These are phyloP conservation scores for Cryphonectria japonica DNA, from an alignment of 2,329 filamentous ascomycete species.

Conservation along the genomic window DNA sequence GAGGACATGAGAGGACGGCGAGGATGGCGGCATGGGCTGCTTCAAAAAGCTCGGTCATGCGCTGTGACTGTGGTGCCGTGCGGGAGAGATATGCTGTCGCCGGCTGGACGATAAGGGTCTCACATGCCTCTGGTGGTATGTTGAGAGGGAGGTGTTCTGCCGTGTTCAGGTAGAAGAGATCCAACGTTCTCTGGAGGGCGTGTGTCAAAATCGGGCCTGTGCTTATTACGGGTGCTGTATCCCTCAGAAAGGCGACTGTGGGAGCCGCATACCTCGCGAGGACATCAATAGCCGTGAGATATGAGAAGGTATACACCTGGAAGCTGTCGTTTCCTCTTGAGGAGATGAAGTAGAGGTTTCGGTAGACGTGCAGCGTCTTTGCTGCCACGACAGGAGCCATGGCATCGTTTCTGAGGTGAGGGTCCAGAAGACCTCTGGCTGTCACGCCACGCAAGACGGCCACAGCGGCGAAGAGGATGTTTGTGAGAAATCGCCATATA, in stretches of 20 bases:
- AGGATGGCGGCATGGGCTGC: conserved; percentile 83
- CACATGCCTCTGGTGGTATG: conserved; percentile 68
- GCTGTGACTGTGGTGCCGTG: conserved; percentile 47
- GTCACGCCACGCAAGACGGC: conserved; percentile 76
- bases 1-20: conserved; percentile 77
- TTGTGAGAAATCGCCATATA: conserved; percentile 76
- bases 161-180: conserved; percentile 86
- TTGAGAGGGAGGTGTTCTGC: conserved; percentile 80
- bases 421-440: conserved; percentile 62
- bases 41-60: conserved; percentile 72
- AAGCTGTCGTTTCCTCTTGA: conserved; percentile 74
- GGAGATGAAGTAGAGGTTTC: conserved; percentile 82
- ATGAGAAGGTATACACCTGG: conserved; percentile 83
- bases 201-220: conserved; percentile 62
- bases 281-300: conserved; percentile 80
- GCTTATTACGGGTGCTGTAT: conserved; percentile 52
- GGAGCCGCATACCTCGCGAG: conserved; percentile 71
- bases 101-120: conserved; percentile 73
- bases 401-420: conserved; percentile 47
- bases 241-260: conserved; percentile 67
- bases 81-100: conserved; percentile 72
- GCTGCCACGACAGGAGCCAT: conserved; percentile 67
- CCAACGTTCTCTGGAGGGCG: conserved; percentile 72
- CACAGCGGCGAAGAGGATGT: conserved; percentile 75
- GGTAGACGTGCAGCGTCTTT: conserved; percentile 73